phyloP scores from a whole-genome alignment of 169 alveolate genomes.

The Neospora caninum region DNA sequence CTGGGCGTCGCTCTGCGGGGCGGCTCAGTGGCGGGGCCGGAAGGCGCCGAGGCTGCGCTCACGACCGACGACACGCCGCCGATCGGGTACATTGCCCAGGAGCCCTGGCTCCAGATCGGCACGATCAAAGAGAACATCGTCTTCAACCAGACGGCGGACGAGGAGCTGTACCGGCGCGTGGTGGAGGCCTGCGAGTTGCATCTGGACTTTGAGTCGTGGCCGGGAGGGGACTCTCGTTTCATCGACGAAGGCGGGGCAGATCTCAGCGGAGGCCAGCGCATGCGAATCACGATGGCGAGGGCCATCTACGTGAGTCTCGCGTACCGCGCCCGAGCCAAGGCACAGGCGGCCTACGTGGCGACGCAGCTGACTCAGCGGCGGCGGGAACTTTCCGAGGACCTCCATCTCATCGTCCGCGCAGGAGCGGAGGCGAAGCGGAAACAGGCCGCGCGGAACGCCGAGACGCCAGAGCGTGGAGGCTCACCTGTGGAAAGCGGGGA shows the following conservation, averaged over 20 bases:
- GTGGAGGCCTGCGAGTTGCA: slow-evolving; percentile 75
- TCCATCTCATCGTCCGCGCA: neutral
- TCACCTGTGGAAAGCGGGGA: neutral
- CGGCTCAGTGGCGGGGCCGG: neutral
- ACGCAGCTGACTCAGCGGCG: neutral
- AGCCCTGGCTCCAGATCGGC: slow-evolving; percentile 84
- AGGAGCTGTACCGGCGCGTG: slow-evolving; percentile 73
- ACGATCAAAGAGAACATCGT: slow-evolving; percentile 82
- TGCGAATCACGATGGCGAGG: slow-evolving; percentile 87
- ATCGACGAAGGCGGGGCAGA: slow-evolving; percentile 89
- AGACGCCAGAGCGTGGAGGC: neutral
- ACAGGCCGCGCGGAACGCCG: neutral
- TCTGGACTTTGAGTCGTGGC: slow-evolving; percentile 77
- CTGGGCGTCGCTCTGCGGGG: neutral
- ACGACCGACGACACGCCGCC: slow-evolving; percentile 60
- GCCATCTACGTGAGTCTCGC: slow-evolving; percentile 77
- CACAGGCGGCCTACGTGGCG: neutral
- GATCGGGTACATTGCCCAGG: slow-evolving; percentile 81
- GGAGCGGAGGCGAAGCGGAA: neutral
- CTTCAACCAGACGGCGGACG: slow-evolving; percentile 61
- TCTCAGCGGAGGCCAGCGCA: slow-evolving; percentile 88
- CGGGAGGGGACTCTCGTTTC: slow-evolving; percentile 78
- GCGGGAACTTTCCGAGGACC: neutral
- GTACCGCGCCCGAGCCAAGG: neutral
- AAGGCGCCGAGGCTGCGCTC: neutral